phyloP scores from a whole-genome alignment of 2,329 filamentous ascomycete genomes.

The Aureobasidium sp. region DNA sequence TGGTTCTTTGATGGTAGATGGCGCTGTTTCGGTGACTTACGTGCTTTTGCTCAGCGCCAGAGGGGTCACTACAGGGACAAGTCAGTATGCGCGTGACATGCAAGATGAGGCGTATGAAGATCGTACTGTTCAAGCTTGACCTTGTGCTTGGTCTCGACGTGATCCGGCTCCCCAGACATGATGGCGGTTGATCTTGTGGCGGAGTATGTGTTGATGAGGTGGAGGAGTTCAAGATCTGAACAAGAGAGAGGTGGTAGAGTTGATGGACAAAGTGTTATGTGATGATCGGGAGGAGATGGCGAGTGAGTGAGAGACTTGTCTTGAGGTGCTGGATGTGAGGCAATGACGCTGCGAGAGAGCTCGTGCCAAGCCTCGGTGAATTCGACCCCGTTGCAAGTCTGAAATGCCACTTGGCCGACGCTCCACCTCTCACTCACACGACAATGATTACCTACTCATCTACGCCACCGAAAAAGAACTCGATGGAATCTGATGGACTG shows the following conservation, averaged over 20 bases:
- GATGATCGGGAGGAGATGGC: constrained; percentile 6
- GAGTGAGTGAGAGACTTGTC: not conserved
- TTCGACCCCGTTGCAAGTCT: not conserved
- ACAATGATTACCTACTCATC: not conserved
- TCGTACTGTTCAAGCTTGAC: constrained; percentile 40
- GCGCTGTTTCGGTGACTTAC: constrained; percentile 44
- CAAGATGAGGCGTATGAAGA: constrained; percentile 6
- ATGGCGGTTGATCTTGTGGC: constrained; percentile 15
- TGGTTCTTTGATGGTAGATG: not conserved
- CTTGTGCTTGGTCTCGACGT: constrained; percentile 37
- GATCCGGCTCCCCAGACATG: constrained; percentile 45
- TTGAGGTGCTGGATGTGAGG: not conserved
- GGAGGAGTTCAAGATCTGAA: constrained; percentile 4
- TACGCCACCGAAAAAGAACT: not conserved
- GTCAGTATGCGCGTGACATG: constrained; percentile 40
- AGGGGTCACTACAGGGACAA: constrained; percentile 60
- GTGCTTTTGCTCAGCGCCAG: constrained; percentile 77
- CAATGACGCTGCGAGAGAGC: constrained; percentile 2
- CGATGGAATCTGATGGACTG: not conserved
- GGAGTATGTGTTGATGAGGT: not conserved
- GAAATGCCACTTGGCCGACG: not conserved
- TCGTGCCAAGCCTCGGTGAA: not conserved
- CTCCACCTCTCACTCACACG: not conserved
- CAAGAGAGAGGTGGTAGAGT: not conserved
- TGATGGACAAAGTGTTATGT: constrained; percentile 6